Evolutionary conservation across 2,329 filamentous ascomycete genomes (phyloP).

Genomic region (Celoporthe dispersa): DNA sequence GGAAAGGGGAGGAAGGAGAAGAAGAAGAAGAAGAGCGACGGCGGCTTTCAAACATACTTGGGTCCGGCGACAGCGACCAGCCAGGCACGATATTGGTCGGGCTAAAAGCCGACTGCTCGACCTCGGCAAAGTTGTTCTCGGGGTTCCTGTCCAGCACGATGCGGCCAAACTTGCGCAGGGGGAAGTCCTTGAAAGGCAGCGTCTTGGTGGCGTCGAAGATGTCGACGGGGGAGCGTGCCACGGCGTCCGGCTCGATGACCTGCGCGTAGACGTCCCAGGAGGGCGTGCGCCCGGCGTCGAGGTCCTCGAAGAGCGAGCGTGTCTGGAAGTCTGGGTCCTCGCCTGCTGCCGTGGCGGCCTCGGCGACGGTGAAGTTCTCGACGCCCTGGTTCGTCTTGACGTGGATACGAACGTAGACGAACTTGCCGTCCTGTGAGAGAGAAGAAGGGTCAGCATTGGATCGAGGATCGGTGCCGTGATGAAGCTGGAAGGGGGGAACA

Average conservation of each 20-base stretch:
- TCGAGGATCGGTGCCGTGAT: neutral
- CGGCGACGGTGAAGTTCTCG: slow-evolving; percentile 11
- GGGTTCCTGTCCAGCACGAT: slow-evolving; percentile 57
- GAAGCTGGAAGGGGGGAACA: neutral
- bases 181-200: slow-evolving; percentile 56
- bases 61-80: slow-evolving; percentile 56
- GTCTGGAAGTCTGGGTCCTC: slow-evolving; percentile 53
- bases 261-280: slow-evolving; percentile 59
- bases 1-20: neutral
- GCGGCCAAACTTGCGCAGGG: slow-evolving; percentile 52
- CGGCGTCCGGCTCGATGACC: slow-evolving; percentile 56
- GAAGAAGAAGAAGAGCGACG: neutral
- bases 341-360: slow-evolving; percentile 21
- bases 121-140: slow-evolving; percentile 42
- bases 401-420: slow-evolving; percentile 29
- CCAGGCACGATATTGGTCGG: slow-evolving; percentile 61
- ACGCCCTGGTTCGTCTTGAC: slow-evolving; percentile 27
- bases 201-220: slow-evolving; percentile 62
- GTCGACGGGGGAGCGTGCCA: slow-evolving; percentile 50
- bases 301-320: slow-evolving; percentile 51
- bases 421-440: slow-evolving; percentile 24
- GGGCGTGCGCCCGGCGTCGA: slow-evolving; percentile 49
- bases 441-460: neutral
- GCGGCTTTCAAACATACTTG: slow-evolving; percentile 32
- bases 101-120: slow-evolving; percentile 63